Percentiles rank a stretch among this genome's conserved stretches.
Conservation (phyloP, 2,329 filamentous ascomycete genomes). For the Sclerotiophoma versabilis region DNA sequence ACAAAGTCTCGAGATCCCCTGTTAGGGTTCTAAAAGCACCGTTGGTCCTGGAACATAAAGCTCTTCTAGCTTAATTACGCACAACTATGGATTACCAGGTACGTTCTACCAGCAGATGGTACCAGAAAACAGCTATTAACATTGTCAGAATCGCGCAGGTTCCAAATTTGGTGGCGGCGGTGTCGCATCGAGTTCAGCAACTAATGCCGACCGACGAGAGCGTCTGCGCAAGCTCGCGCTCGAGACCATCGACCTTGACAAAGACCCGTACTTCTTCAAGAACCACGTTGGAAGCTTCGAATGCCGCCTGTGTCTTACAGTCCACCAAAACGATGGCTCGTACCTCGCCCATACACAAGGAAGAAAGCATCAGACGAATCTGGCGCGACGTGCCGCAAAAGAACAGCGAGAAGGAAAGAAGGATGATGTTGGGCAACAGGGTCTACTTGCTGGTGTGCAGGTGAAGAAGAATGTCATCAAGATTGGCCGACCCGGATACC, state of each 20-base stretch:
- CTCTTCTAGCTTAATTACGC: background rate
- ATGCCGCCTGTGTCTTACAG: conserved; percentile 93
- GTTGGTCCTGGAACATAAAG: no score
- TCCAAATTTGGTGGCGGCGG: conserved; percentile 98
- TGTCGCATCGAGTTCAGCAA: conserved; percentile 90
- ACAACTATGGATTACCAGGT: conserved; percentile 61
- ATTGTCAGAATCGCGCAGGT: conserved; percentile 80
- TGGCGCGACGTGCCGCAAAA: conserved; percentile 91
- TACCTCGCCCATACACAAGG: conserved; percentile 99
- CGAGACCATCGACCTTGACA: conserved; percentile 98
- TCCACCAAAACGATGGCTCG: conserved; percentile 98
- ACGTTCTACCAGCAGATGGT: background rate
- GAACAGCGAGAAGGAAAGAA: conserved; percentile 89
- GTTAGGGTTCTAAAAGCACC: no score
- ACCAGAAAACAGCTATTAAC: conserved; percentile 25
- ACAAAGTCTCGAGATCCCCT: no score
- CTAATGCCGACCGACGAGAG: conserved; percentile 96
- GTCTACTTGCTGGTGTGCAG: conserved; percentile 71
- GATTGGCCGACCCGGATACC: conserved; percentile 95
- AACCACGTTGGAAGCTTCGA: conserved; percentile 99
- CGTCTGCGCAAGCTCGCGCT: conserved; percentile 97
- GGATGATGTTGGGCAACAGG: conserved; percentile 72
- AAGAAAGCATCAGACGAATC: conserved; percentile 98
- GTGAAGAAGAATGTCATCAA: conserved; percentile 87
- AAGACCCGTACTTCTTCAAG: conserved; percentile 99